Base-by-base conservation (phyloP, 257 asterid species). In the Nicotiana undulata region DNA sequence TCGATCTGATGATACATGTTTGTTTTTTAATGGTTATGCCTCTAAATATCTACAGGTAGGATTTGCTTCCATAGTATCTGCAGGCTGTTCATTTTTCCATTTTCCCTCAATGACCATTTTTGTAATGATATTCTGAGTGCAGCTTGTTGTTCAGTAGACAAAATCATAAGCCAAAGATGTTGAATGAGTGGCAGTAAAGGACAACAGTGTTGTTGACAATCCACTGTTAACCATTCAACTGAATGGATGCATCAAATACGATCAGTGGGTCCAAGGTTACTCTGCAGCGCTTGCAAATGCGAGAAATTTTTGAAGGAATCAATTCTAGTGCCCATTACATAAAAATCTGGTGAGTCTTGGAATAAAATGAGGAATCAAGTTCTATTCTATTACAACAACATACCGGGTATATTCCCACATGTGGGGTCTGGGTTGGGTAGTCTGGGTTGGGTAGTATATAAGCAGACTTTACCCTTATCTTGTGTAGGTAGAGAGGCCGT, bases 131-230 rank as follows among this genome's bases (percentile, higher is more conserved):
- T 29, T 20, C 40, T 31, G 37, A 51, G 59, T 79, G 76, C 51
- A 81, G 87, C 82, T 65, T 75, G 81, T 80, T 65, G 85, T 84
- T 52, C 84, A 44, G 52, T 83, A 86, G 80, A 80, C 76, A 53
- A 80, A 80, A 55, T 18, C 74, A 37, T 80, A 29, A 32, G 81
- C 81, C 63, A 80, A 80, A 22, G 84, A 84, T 59, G 76, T 86
- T 26, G 82, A 80, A 76, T 66, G 76, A 67, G 67, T 82, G 51
- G 64, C 76, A 12, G 77, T 76, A 68, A 83, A 68, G 66, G 74
- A 70, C 60, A 81, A 65, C 20, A 76, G 32, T 17, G 52, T 52
- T 68, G 7, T 26, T n/a, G 63, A 52, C 26, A 34, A 28, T 51
- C 78, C n/a, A 28, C 56, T 17, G 12, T 40, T 7, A 66, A 68